These are phyloP conservation scores for Baorangia bicolor DNA, from an alignment of 768 basidiomycete species.

Conservation along the genomic window DNA sequence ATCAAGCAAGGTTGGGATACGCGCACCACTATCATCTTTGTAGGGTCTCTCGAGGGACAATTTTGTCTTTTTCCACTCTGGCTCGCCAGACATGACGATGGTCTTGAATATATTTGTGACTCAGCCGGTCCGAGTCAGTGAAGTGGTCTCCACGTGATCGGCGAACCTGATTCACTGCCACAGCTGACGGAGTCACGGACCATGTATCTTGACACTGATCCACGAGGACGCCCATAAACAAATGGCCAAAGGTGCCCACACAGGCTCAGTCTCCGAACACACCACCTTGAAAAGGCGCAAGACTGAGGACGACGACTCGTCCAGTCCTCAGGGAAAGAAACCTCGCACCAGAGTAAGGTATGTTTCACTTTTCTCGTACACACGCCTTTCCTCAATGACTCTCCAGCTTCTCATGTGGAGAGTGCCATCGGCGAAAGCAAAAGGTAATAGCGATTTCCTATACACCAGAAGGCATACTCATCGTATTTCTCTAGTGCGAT, in stretches of 20 bases:
- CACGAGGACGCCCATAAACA: constrained; percentile 24
- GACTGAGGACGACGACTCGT: constrained; percentile 55
- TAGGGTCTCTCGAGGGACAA: constrained; percentile 78
- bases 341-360: constrained; percentile 74
- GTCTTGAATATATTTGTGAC: too few species aligned
- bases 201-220: constrained; percentile 31
- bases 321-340: constrained; percentile 54
- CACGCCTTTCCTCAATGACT: constrained; percentile 2
- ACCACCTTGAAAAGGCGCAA: constrained; percentile 59
- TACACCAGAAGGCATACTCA: constrained; percentile 22
- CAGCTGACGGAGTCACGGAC: constrained; percentile 5
- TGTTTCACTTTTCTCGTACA: constrained; percentile 15
- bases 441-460: constrained; percentile 48
- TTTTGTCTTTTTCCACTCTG: constrained; percentile 57
- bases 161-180: constrained; percentile 1
- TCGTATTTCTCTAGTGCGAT: constrained; percentile 59
- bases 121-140: constrained; percentile 1
- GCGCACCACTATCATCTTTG: constrained; percentile 71
- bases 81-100: constrained; percentile 29
- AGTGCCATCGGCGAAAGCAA: constrained; percentile 87
- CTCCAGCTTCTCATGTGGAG: constrained; percentile 76
- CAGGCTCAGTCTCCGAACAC: constrained; percentile 25
- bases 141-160: constrained; percentile 26
- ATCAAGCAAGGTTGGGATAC: constrained; percentile 62
- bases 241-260: constrained; percentile 31